Percentiles rank a stretch among this genome's conserved stretches.
phyloP scores from a whole-genome alignment of 1,284 basidiomycete species.

The Sanghuangporus baumii region DNA sequence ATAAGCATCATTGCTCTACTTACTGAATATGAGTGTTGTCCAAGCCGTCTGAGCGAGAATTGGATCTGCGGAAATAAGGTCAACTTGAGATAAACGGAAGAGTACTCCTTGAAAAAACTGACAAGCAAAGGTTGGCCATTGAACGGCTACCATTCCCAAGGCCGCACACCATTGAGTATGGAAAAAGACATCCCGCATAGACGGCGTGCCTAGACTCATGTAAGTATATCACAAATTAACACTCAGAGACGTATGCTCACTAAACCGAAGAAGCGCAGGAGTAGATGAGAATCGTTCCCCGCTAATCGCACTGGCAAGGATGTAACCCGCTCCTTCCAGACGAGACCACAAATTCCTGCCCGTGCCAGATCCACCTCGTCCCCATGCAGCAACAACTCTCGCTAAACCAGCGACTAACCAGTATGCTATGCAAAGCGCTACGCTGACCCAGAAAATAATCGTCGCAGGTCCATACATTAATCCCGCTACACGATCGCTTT shows the following conservation, averaged over 20 bases:
- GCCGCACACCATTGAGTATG: slow-evolving; percentile 89
- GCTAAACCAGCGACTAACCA: slow-evolving; percentile 78
- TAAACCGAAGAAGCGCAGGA: slow-evolving; percentile 84
- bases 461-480: slow-evolving; percentile 68
- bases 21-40: slow-evolving; percentile 84
- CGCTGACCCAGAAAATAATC: slow-evolving; percentile 79
- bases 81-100: slow-evolving; percentile 15
- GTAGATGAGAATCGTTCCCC: slow-evolving; percentile 83
- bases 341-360: slow-evolving; percentile 58
- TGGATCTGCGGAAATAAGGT: slow-evolving; percentile 53
- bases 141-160: slow-evolving; percentile 87
- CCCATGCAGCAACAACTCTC: slow-evolving; percentile 80
- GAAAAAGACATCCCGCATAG: slow-evolving; percentile 86
- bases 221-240: slow-evolving; percentile 17
- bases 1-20: slow-evolving; percentile 25
- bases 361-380: slow-evolving; percentile 54
- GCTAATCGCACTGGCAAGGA: slow-evolving; percentile 88
- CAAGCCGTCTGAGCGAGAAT: slow-evolving; percentile 82
- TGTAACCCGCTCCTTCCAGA: slow-evolving; percentile 77
- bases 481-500: slow-evolving; percentile 32
- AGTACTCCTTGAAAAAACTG: slow-evolving; percentile 40
- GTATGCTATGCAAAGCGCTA: slow-evolving; percentile 73
- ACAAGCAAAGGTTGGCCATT: slow-evolving; percentile 94
- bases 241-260: slow-evolving; percentile 38
- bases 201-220: slow-evolving; percentile 73